Percentiles rank a stretch among this genome's conserved stretches.
phyloP scores from a whole-genome alignment of 2,329 filamentous ascomycete species.

The Sclerotinia borealis region DNA sequence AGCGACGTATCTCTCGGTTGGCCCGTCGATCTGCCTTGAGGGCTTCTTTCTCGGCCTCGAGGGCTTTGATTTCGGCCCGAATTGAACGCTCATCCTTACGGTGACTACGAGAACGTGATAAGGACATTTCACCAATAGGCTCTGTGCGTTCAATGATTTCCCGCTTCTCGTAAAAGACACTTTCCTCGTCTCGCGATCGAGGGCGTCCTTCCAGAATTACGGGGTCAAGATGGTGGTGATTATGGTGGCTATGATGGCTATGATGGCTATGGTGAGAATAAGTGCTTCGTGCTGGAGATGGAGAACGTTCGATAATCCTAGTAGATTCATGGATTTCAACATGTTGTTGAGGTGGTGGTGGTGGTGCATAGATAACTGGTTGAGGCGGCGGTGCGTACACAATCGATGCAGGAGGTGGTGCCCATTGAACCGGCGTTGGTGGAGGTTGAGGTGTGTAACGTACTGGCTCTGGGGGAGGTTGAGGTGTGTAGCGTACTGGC shows the following conservation, averaged over 20 bases:
- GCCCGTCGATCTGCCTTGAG: constrained; percentile 51
- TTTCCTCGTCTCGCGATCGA: constrained; percentile 21
- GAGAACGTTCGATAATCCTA: constrained; percentile 34
- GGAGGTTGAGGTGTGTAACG: constrained; percentile 8
- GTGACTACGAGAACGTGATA: constrained; percentile 35
- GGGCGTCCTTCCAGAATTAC: constrained; percentile 38
- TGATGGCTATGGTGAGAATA: constrained; percentile 9
- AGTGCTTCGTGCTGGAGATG: constrained; percentile 16
- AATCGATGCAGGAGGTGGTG: constrained; percentile 17
- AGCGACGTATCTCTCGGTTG: constrained; percentile 37
- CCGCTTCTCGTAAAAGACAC: constrained; percentile 21
- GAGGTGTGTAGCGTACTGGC: constrained; percentile 12
- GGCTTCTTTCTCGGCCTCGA: constrained; percentile 60
- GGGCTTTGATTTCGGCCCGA: constrained; percentile 62
- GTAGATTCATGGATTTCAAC: constrained; percentile 42
- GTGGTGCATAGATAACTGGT: constrained; percentile 17
- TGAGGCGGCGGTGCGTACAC: constrained; percentile 14
- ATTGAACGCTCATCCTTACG: constrained; percentile 50
- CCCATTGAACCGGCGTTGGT: constrained; percentile 16
- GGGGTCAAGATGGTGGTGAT: constrained; percentile 34
- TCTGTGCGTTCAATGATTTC: constrained; percentile 28
- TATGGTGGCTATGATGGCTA: constrained; percentile 3
- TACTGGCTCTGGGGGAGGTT: constrained; percentile 14
- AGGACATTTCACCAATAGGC: constrained; percentile 39
- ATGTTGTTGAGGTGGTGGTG: constrained; percentile 25